phyloP scores from a whole-genome alignment of 768 basidiomycete species.

The Agrocybe chaxingu region DNA sequence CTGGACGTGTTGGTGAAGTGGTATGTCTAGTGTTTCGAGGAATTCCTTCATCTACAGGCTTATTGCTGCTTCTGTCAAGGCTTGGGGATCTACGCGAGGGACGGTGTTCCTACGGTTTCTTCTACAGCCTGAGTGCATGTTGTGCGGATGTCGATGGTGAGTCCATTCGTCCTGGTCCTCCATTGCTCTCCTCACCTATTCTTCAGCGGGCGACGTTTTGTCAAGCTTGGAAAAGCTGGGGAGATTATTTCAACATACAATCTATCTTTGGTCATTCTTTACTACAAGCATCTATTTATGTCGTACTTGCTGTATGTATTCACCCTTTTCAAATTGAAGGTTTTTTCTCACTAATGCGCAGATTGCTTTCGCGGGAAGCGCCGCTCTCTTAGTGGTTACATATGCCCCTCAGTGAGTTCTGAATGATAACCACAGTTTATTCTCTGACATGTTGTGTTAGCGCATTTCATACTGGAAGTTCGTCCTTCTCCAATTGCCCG shows the following conservation, averaged over 20 bases:
- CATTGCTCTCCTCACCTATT: constrained; percentile 8
- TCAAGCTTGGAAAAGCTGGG: constrained; percentile 67
- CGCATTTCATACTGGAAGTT: constrained; percentile 80
- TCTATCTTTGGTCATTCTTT: constrained; percentile 60
- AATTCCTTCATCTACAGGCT: background rate
- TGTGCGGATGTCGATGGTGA: constrained; percentile 64
- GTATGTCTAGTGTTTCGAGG: constrained; percentile 30
- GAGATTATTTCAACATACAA: constrained; percentile 49
- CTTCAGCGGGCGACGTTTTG: constrained; percentile 62
- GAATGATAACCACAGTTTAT: background rate
- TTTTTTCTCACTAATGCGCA: constrained; percentile 19
- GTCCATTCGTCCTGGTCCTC: constrained; percentile 17
- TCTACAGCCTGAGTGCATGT: constrained; percentile 70
- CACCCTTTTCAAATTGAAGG: background rate
- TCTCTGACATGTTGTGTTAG: constrained; percentile 27
- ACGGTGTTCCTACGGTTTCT: constrained; percentile 63
- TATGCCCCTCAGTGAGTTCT: constrained; percentile 68
- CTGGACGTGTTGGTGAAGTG: constrained; percentile 73
- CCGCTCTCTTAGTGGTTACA: constrained; percentile 57
- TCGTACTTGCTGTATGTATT: constrained; percentile 55
- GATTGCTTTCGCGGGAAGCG: constrained; percentile 61
- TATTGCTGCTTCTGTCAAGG: constrained; percentile 32
- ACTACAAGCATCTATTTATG: constrained; percentile 63
- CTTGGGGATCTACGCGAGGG: constrained; percentile 69
- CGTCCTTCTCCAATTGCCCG: constrained; percentile 23